These are phyloP conservation scores for Saprolegnia diclina DNA, from an alignment of 352 stramenopile genomes.

Conservation along the genomic window DNA sequence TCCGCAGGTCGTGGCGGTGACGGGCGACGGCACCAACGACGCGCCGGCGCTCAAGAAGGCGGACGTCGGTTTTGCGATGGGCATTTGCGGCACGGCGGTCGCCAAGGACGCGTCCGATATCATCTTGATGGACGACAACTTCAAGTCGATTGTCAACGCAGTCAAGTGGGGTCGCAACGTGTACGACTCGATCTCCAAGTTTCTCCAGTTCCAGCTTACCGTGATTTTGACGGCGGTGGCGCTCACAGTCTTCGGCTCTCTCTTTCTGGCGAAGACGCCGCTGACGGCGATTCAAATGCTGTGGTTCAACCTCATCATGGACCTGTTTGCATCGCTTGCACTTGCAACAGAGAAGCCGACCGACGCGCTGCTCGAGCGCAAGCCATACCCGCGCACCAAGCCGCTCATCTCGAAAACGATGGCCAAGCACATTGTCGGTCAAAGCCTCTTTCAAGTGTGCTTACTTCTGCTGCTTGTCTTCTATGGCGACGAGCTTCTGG, in stretches of 20 bases:
- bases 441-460: conserved; percentile 87
- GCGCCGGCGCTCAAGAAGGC: conserved; percentile 86
- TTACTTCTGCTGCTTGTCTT: conserved; percentile 86
- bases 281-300: conserved; percentile 94
- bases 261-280: conserved; percentile 54
- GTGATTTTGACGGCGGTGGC: conserved; percentile 91
- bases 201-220: conserved; percentile 92
- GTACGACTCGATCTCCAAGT: conserved; percentile 91
- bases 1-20: conserved; percentile 83
- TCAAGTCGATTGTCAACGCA: conserved; percentile 92
- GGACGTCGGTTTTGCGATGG: conserved; percentile 89
- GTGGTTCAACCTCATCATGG: conserved; percentile 98
- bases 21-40: conserved; percentile 92
- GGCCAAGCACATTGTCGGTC: conserved; percentile 91
- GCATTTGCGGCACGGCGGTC: conserved; percentile 72
- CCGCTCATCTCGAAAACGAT: conserved; percentile 91
- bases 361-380: conserved; percentile 77
- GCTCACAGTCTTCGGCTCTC: conserved; percentile 84
- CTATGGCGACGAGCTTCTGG: conserved; percentile 44
- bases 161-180: conserved; percentile 90
- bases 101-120: conserved; percentile 93
- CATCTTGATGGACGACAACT: conserved; percentile 94
- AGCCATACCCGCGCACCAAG: conserved; percentile 85
- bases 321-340: conserved; percentile 92
- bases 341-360: conserved; percentile 91